These are phyloP conservation scores for Penicillium psychrosexuale DNA, from an alignment of 2,329 filamentous ascomycete species.

Conservation along the genomic window DNA sequence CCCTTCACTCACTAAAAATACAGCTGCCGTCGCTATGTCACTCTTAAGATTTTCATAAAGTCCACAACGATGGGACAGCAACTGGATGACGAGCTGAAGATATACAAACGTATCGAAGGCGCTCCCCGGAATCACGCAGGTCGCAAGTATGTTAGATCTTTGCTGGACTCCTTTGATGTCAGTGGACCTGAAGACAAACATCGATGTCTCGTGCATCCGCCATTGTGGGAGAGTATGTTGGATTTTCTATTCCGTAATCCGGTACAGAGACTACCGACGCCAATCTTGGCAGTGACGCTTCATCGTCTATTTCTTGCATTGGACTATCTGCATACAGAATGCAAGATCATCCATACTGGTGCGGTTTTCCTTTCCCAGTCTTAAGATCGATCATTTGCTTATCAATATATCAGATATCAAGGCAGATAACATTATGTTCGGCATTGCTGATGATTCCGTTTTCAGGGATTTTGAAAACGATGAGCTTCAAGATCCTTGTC, in stretches of 20 bases:
- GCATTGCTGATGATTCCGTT: constrained; percentile 41
- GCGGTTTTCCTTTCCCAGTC: background rate
- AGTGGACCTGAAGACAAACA: constrained; percentile 30
- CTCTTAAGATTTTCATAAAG: constrained; percentile 31
- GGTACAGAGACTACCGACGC: constrained; percentile 30
- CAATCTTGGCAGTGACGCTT: constrained; percentile 7
- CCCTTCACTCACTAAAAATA: background rate
- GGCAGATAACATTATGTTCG: constrained; percentile 49
- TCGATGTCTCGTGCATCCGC: constrained; percentile 40
- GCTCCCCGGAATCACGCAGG: constrained; percentile 29
- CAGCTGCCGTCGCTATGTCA: constrained; percentile 30
- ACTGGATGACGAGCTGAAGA: constrained; percentile 40
- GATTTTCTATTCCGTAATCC: constrained; percentile 44
- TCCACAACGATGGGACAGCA: constrained; percentile 28
- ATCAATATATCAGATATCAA: constrained; percentile 41
- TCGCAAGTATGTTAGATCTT: constrained; percentile 25
- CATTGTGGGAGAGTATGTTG: constrained; percentile 45
- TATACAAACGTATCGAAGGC: constrained; percentile 43
- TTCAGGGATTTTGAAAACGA: constrained; percentile 42
- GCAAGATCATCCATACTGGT: constrained; percentile 13
- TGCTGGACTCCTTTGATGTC: constrained; percentile 32
- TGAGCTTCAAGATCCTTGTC: constrained; percentile 28
- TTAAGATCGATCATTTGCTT: background rate
- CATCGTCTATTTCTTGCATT: constrained; percentile 15
- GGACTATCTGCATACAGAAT: constrained; percentile 17